Base-by-base conservation (phyloP, 345 rosid species). In the Lepidium aucheri region DNA sequence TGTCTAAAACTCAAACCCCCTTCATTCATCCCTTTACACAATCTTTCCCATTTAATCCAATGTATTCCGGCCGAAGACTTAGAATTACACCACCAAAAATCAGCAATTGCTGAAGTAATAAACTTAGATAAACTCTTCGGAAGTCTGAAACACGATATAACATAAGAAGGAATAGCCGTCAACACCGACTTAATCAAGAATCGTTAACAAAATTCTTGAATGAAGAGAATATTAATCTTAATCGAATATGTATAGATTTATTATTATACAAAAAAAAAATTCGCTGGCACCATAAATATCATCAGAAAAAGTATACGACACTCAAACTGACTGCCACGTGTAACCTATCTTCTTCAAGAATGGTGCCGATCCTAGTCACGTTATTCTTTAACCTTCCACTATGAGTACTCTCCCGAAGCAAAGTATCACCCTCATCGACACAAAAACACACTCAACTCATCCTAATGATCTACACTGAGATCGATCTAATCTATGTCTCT, bases 401-500 rank as follows among this genome's bases (percentile, higher is more conserved):
- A 50, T n/a, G 35, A 68, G 26, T 7, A 68, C 58, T 52, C 36
- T 10, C 55, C 65, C 30, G 28, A 54, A 53, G 50, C 47, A 53
- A 63, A 43, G 61, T 64, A 74, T 62, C 63, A 6, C 7, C n/a
- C 18, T n/a, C 22, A 35, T 42, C 63, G 9, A 54, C 20, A 14
- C 44, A 2, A 30, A 20, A 66, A 30, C 34, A 30, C 34, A 28
- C 36, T 13, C 20, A 16, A 13, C 20, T 15, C 12, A 49, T 32
- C 36, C 61, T 26, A 8, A 55, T 52, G 61, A 61, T 42, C 59
- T 11, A 50, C 10, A 9, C 6, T 12, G 14, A 46, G 3, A 11
- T 18, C 36, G 0, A 41, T 4, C 41, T 9, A 17, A 53, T 9
- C 56, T 30, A 90, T 88, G 59, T 79, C 89, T 42, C 83, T 93